phyloP scores from a whole-genome alignment of 768 basidiomycete genomes.

The Clavaria fumosa region DNA sequence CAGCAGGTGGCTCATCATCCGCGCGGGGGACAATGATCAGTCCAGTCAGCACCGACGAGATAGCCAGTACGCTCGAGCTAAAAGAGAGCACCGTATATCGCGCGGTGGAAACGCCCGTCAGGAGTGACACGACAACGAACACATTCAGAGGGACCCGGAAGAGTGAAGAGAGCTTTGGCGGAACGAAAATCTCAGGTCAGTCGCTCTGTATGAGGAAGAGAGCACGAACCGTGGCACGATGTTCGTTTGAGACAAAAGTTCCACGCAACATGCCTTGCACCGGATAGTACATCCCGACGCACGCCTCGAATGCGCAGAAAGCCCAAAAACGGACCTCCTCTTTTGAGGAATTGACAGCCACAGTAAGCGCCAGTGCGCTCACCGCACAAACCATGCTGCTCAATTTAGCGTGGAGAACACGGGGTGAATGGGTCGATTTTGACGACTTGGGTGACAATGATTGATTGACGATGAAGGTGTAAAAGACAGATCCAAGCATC shows the following conservation, averaged over 20 bases:
- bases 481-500: constrained; percentile 65
- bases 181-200: constrained; percentile 3
- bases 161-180: constrained; percentile 41
- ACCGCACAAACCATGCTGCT: constrained; percentile 47
- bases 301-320: constrained; percentile 62
- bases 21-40: constrained; percentile 26
- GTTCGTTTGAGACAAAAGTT: constrained; percentile 49
- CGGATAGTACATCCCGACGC: constrained; percentile 70
- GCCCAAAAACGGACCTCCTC: constrained; percentile 50
- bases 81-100: constrained; percentile 44
- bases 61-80: constrained; percentile 38
- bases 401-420: constrained; percentile 51
- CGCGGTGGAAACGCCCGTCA: constrained; percentile 55
- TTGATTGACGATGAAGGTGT: constrained; percentile 34
- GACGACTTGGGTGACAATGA: constrained; percentile 11
- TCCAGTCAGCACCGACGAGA: constrained; percentile 45
- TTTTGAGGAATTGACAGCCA: constrained; percentile 27
- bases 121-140: constrained; percentile 53
- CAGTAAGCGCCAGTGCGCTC: constrained; percentile 39
- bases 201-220: not conserved
- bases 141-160: constrained; percentile 65
- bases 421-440: constrained; percentile 21
- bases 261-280: constrained; percentile 63
- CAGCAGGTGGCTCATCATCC: constrained; percentile 10
- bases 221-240: constrained; percentile 52